Evolutionary conservation across 164 flowering plant genomes (phyloP), one percentile per base, ranked within the genome.

Genomic region (Taxillus chinensis): DNA sequence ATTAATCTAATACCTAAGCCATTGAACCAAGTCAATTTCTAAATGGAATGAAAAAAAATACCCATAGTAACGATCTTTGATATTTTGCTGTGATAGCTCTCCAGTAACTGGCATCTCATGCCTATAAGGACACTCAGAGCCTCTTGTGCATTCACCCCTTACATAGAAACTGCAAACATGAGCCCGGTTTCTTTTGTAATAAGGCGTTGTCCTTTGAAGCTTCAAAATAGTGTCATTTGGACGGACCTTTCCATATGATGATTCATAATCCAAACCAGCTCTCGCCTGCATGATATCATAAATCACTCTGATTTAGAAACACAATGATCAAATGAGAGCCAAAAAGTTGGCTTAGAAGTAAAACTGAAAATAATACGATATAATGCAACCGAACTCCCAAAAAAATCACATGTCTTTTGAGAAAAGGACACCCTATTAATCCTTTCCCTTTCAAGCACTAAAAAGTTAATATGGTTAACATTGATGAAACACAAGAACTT

Each of bases 51-150:
- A 14, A 11, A 11, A 48, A 8, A 48, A n/a, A 63, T 84, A 92
- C 97, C 98, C 98, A 48, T 92, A 92, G 68, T 90, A 92, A 71
- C 97, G 97, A 71, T 92, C 98, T 71, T 90, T 90, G 3, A 93
- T 88, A 64, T 90, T 90, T 45, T 92, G 98, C 66, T 92, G 96
- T 2, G 98, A 88, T 67, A 92, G 76, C 68, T 92, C 98, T 40
- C 98, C 98, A 54, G 88, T 84, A 16, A 67, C 76, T 8, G 98
- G 98, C 98, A 92, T 92, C 76, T 90, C 97, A 68, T 90, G 98
- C 73, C 98, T 69, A 65, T 90, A 92, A 17, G 98, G 96, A 73
- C 98, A 92, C 77, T 90, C 98, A 61, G 93, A 84, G 55, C 98
- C 96, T 80, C 97, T 85, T 41, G 93, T 90, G 72, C 98, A 92